Base-by-base conservation (phyloP, 768 basidiomycete genomes). In the Calocybe cyanea region DNA sequence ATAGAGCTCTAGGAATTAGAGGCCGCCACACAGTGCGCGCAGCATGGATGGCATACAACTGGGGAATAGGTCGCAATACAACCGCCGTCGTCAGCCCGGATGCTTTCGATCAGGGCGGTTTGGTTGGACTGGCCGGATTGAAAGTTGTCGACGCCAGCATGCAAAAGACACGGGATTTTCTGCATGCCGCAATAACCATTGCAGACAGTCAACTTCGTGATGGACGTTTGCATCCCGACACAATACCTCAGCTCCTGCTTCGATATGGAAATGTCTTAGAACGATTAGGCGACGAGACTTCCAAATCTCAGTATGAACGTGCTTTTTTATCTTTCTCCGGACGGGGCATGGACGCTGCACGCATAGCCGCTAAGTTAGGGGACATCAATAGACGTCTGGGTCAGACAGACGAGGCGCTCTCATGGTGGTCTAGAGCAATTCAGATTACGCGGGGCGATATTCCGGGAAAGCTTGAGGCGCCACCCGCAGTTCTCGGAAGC, bases 21-120 rank as follows among this genome's bases (percentile, higher is more conserved):
- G 84, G 73, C 17, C 68, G 83, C 20, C 80, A 84, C 58, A 72
- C 76, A 33, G 63, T 85, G 0, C 80, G 87, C 25, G 73, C 76
- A 23, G 84, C 87, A 10, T 90, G 86, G 85, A 80, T 83, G 65
- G 77, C 79, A 0, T 72, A 78, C 46, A 68, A 84, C 50, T 85
- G 85, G 82, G 80, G 78, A 14, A 66, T 69, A 8, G 76, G 75
- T 6, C 62, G 67, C 15, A 63, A 55, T 32, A 62, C 62, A 4
- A 63, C 63, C 42, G 64, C 69, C 33, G 25, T 28, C 25, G 62
- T 74, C 30, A 62, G 64, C 19, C 63, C 72, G 19, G 66, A 66
- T 43, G 57, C 68, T n/a, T 58, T 63, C 41, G 57, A 58, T 7
- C 63, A 62, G 30, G 63, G 57, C 15, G 65, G 61, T 10, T 57